Base-by-base conservation (phyloP, 768 basidiomycete genomes). In the Calocera cornea region DNA sequence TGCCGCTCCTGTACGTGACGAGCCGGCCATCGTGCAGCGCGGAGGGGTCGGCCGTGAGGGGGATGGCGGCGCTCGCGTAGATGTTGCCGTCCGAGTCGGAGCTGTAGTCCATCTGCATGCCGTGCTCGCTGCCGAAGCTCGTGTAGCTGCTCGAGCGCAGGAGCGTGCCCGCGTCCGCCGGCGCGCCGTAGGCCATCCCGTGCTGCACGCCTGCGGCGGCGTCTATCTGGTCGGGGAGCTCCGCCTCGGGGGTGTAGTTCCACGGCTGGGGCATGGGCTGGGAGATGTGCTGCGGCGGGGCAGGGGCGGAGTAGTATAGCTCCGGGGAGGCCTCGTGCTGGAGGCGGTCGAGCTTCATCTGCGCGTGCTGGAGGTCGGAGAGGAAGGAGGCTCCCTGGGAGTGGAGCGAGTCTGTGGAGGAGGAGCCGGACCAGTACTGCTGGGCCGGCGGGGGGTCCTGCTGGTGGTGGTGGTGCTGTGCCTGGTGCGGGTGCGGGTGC, bases 301-400 rank as follows among this genome's bases (percentile, higher is more conserved):
- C 27, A 66, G 68, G 34, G 67, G 14, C 14, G 54, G 54, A 60
- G 19, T 60, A 60, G 54, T 60, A 60, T 27, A 60, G 54, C 31
- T 33, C 54, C 19, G 54, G 54, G 31, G 14, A 16, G 54, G 71
- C 17, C 68, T 71, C 19, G 2, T 69, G 67, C 41, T 77, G 75
- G 65, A 77, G 41, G 14, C 50, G 34, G 41, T 70, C 67, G 64
- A 70, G 47, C 66, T 69, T 69, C 44, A 69, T 71, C 71, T 87
- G 83, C 64, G 79, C 78, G 66, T 89, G 86, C 77, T 89, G 89
- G 66, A 90, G 81, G 76, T 90, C 88, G 67, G 84, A 82, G 44
- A 90, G 82, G 38, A 89, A 81, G 0, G 87, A 86, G 70, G 79
- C 81, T 31, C 82, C 78, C 1, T 80, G 79, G 63, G 74, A 77